phyloP scores from a whole-genome alignment of 2,329 filamentous ascomycete species.

The Aspergillus pseudotamarii region DNA sequence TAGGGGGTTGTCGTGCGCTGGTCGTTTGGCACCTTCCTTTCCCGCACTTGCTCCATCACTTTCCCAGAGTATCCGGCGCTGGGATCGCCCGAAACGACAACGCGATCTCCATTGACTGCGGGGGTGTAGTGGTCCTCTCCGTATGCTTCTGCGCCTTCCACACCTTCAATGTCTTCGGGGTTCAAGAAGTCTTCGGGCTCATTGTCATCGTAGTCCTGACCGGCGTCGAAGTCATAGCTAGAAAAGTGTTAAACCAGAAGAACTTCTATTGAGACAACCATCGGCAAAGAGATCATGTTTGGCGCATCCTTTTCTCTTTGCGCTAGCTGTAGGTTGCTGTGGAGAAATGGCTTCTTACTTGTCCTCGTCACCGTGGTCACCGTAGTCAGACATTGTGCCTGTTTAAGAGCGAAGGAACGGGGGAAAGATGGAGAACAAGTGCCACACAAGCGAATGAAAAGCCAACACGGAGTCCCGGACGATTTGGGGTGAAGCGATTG shows the following conservation, averaged over 20 bases:
- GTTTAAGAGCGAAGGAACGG: conserved; percentile 16
- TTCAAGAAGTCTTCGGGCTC: conserved; percentile 61
- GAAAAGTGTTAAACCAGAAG: conserved; percentile 29
- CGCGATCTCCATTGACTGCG: conserved; percentile 42
- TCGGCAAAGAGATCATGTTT: conserved; percentile 2
- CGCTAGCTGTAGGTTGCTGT: conserved; percentile 15
- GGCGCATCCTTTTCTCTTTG: conserved; percentile 8
- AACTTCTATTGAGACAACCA: conserved; percentile 6
- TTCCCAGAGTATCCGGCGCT: conserved; percentile 54
- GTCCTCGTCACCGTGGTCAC: conserved; percentile 64
- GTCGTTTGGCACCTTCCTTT: conserved; percentile 89
- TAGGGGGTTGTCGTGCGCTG: conserved; percentile 92
- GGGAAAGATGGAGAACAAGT: conserved; percentile 17
- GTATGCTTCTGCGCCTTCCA: conserved; percentile 58
- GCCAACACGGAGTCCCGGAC: conserved; percentile 14
- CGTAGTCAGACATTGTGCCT: conserved; percentile 71
- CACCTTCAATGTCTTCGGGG: conserved; percentile 57
- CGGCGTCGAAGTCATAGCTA: conserved; percentile 58
- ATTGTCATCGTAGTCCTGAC: conserved; percentile 69
- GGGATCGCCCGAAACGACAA: conserved; percentile 54
- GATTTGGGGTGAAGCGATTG: conserved; percentile 17
- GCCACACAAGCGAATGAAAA: conserved; percentile 15
- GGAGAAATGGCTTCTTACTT: conserved; percentile 50
- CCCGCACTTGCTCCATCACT: conserved; percentile 59
- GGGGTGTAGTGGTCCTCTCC: conserved; percentile 48